These are phyloP conservation scores for Isatis tinctoria DNA, from an alignment of 345 rosid genomes.

Conservation along the genomic window DNA sequence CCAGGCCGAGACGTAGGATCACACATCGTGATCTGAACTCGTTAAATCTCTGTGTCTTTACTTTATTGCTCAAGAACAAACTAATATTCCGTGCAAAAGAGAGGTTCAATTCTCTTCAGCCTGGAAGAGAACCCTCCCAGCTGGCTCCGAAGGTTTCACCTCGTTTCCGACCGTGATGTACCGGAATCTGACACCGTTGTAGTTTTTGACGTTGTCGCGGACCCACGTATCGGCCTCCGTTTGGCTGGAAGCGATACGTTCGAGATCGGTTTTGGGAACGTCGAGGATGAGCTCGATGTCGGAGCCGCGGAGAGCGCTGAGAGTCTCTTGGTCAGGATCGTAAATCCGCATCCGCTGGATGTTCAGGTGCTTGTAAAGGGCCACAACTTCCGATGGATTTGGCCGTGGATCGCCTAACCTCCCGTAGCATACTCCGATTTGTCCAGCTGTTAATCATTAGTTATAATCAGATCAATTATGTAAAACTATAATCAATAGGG, in stretches of 20 bases:
- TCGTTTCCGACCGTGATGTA: constrained; percentile 49
- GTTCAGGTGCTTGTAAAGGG: constrained; percentile 40
- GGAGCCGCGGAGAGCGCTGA: constrained; percentile 35
- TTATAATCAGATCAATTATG: background rate
- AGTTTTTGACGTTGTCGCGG: constrained; percentile 31
- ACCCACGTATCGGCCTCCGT: constrained; percentile 35
- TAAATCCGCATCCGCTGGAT: constrained; percentile 49
- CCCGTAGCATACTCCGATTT: constrained; percentile 71
- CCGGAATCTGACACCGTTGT: constrained; percentile 33
- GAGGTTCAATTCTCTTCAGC: too few species aligned
- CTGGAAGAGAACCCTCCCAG: constrained; percentile 21
- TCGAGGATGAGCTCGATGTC: constrained; percentile 40
- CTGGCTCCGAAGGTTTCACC: constrained; percentile 17
- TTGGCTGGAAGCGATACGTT: constrained; percentile 34
- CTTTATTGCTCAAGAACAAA: too few species aligned
- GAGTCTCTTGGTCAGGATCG: constrained; percentile 25
- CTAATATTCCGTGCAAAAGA: too few species aligned
- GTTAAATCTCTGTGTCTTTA: too few species aligned
- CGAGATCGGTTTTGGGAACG: constrained; percentile 27
- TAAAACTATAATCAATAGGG: background rate
- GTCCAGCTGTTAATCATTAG: constrained; percentile 32
- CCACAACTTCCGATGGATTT: constrained; percentile 41
- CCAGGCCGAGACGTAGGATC: too few species aligned
- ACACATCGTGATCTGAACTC: too few species aligned
- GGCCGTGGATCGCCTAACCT: constrained; percentile 47